Conservation (phyloP, 257 asterid genomes). For the Echites panduratus region DNA sequence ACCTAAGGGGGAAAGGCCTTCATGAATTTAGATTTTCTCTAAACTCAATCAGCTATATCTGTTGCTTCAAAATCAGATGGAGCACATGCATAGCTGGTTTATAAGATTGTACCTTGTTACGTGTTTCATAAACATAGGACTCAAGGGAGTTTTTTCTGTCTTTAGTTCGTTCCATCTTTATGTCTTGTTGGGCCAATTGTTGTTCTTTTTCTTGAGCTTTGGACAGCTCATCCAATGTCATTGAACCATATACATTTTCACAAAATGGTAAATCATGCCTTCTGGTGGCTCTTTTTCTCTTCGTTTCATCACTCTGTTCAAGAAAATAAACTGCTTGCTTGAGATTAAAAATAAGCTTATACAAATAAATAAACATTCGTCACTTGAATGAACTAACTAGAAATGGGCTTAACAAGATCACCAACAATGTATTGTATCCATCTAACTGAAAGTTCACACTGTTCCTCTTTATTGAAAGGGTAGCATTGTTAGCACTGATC, state of each 20-base stretch:
- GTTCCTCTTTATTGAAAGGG: background rate
- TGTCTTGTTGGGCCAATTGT: conserved; percentile 73
- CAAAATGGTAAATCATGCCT: conserved; percentile 57
- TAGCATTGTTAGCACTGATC: background rate
- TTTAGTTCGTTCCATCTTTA: conserved; percentile 83
- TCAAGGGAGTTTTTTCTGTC: conserved; percentile 91
- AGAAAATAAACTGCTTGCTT: conserved; percentile 1
- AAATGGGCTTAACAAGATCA: background rate
- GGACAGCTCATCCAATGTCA: conserved; percentile 54
- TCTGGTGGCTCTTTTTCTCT: conserved; percentile 53
- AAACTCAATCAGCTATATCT: background rate
- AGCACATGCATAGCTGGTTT: background rate
- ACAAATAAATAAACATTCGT: background rate
- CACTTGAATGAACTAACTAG: background rate
- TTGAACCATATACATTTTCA: conserved; percentile 57
- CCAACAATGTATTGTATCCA: background rate
- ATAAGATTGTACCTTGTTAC: conserved; percentile 64
- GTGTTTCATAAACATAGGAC: conserved; percentile 88
- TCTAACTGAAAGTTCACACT: background rate
- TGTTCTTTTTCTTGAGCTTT: conserved; percentile 66
- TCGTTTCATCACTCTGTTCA: conserved; percentile 60
- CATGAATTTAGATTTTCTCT: background rate
- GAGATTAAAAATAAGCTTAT: background rate
- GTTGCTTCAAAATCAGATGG: background rate
- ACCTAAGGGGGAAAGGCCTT: background rate